Percentiles rank a stretch among this genome's conserved stretches.
These are phyloP conservation scores for Citrus maxima DNA, from an alignment of 345 rosid genomes.

Conservation along the genomic window DNA sequence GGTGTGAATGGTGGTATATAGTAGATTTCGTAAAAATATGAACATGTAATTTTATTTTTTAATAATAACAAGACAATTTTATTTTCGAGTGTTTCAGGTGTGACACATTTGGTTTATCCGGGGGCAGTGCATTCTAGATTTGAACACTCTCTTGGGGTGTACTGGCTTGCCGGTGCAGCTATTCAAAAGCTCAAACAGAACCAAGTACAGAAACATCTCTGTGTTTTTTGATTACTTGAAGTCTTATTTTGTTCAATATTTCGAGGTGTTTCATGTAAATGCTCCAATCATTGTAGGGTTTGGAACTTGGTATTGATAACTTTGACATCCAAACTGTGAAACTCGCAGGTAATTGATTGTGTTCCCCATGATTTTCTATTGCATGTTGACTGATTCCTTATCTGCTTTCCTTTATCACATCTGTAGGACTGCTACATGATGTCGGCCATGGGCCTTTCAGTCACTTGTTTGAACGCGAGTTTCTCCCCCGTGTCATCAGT, in stretches of 20 bases:
- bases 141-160: slow-evolving; percentile 96
- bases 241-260: not conserved
- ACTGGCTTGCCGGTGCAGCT: slow-evolving; percentile 80
- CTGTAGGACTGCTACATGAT: slow-evolving; percentile 87
- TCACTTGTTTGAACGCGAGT: slow-evolving; percentile 84
- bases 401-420: slow-evolving; percentile 11
- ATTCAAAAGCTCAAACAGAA: slow-evolving; percentile 54
- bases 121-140: slow-evolving; percentile 92
- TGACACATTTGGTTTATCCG: slow-evolving; percentile 77
- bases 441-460: slow-evolving; percentile 98
- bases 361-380: slow-evolving; percentile 2
- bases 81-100: slow-evolving; percentile 45
- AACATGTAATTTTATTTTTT: not conserved
- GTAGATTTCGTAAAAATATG: not conserved
- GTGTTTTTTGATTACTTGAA: not conserved
- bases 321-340: slow-evolving; percentile 85
- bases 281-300: slow-evolving; percentile 43
- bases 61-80: not conserved
- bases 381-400: not conserved
- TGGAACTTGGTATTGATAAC: slow-evolving; percentile 73
- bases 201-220: slow-evolving; percentile 48
- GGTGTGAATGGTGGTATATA: not conserved
- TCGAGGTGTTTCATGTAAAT: slow-evolving; percentile 11
- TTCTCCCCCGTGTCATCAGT: slow-evolving; percentile 66
- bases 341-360: slow-evolving; percentile 62